Evolutionary conservation across 176 grass and related monocot genomes (phyloP), one percentile per base, ranked within the genome.

Genomic region (Carex scoparia): DNA sequence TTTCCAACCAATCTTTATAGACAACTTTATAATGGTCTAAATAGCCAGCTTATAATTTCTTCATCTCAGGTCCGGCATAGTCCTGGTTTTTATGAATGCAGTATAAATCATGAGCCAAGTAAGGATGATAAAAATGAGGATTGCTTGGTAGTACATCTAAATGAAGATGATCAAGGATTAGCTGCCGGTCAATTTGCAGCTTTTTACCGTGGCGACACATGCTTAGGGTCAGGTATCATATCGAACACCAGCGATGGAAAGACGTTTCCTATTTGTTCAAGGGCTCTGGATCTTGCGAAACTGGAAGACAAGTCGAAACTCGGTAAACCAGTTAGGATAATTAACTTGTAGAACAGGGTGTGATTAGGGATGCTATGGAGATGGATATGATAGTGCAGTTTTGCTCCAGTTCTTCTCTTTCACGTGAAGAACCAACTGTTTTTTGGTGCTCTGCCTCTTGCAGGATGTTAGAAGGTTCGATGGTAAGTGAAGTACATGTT

Each of bases 171-270:
- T 64, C 96, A 95, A 68, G 96, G 96, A 44, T 91, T 99, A 84
- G 96, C 96, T 79, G 91, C 91, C 4, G 93, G 91, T 16, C 96
- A 99, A 53, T 95, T 95, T 91, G 86, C 96, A 27, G 93, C 93
- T 0, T 99, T 99, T 88, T 95, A 99, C 81, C 40, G 31, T 60
- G 84, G 84, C 57, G 54, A 86, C 3, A 12, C 59, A 13, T 99
- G 96, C 85, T 70, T 95, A 79, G 93, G 93, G 6, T 95, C 96
- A 38, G 96, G 93, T 79, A 90, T 94, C 79, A 95, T 95, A 86
- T 46, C 94, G 78, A 91, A 95, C 57, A 90, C 90, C 1, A 89
- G 88, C 90, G 93, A 99, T 33, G 49, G 84, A 14, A 89, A 90
- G 86, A 88, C 76, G 37, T 99, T 99, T 74, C 93, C 88, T 61